Evolutionary conservation across 371 early-diverging fungal genomes (phyloP).

Genomic region (Globomyces sp.): DNA sequence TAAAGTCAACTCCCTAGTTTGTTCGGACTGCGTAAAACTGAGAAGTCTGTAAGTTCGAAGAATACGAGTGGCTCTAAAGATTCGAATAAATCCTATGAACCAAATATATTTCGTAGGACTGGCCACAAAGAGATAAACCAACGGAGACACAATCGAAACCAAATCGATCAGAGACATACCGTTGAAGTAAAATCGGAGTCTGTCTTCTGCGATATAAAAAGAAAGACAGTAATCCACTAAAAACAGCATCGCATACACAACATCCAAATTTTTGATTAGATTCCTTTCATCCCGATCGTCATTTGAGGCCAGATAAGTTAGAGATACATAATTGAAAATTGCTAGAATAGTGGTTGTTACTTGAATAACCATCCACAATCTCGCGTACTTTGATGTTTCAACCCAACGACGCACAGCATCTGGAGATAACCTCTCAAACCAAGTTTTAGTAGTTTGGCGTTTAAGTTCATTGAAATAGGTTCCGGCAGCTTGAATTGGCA

Average conservation of each 20-base stretch:
- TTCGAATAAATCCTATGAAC: conserved; percentile 51
- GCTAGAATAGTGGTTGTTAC: conserved; percentile 42
- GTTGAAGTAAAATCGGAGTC: conserved; percentile 47
- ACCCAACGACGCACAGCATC: conserved; percentile 46
- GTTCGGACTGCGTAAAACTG: conserved; percentile 47
- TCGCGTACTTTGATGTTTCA: conserved; percentile 31
- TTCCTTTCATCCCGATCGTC: conserved; percentile 31
- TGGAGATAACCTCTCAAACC: conserved; percentile 38
- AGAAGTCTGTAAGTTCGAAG: conserved; percentile 48
- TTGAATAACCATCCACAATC: conserved; percentile 54
- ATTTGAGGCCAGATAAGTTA: conserved; percentile 36
- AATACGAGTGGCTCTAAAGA: conserved; percentile 47
- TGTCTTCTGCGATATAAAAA: conserved; percentile 51
- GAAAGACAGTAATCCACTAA: conserved; percentile 44
- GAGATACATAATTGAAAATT: conserved; percentile 49
- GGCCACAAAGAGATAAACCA: conserved; percentile 44
- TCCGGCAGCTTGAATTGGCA: conserved; percentile 32
- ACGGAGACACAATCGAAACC: conserved; percentile 48
- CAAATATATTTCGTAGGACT: conserved; percentile 41
- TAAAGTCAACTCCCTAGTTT: conserved; percentile 45
- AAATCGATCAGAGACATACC: conserved; percentile 43
- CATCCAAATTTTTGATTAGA: conserved; percentile 43
- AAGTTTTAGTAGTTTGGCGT: conserved; percentile 36
- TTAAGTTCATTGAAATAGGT: conserved; percentile 34
- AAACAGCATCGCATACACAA: conserved; percentile 41